Evolutionary conservation across 2,329 filamentous ascomycete species (phyloP).

Genomic region (Nemania bipapillata): DNA sequence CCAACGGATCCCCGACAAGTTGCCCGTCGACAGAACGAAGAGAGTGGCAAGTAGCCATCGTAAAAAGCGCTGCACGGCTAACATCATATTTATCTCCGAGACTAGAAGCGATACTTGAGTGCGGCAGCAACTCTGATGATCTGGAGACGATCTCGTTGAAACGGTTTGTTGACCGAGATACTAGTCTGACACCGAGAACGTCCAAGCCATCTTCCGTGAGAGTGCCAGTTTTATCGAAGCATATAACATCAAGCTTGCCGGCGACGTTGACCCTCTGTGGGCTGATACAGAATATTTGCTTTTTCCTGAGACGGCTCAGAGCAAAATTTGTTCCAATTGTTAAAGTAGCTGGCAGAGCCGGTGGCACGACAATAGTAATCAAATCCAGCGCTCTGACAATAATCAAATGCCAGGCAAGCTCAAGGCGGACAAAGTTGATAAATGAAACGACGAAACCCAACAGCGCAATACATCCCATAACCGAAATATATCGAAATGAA

Average conservation of each 20-base stretch:
- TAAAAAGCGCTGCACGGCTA: conserved; percentile 76
- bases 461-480: conserved; percentile 88
- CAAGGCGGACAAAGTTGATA: conserved; percentile 88
- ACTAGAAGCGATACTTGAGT: conserved; percentile 46
- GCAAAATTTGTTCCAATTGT: conserved; percentile 98
- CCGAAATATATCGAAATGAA: conserved; percentile 96
- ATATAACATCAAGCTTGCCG: conserved; percentile 94
- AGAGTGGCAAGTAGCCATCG: conserved; percentile 98
- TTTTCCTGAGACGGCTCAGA: conserved; percentile 82
- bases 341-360: conserved; percentile 90
- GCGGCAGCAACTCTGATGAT: conserved; percentile 67
- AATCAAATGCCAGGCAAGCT: conserved; percentile 87
- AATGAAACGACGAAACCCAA: conserved; percentile 91
- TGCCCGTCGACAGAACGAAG: conserved; percentile 87
- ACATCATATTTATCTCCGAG: conserved; percentile 51
- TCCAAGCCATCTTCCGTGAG: conserved; percentile 96
- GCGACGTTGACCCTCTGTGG: conserved; percentile 96
- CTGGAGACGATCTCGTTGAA: conserved; percentile 83
- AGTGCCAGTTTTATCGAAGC: conserved; percentile 99
- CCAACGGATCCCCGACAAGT: conserved; percentile 90
- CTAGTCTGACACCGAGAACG: conserved; percentile 86
- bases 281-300: conserved; percentile 96
- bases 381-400: conserved; percentile 91
- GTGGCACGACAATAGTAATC: conserved; percentile 97
- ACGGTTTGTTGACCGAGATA: conserved; percentile 67